A percentile compares a stretch with the other conserved stretches of the same genome.
Evolutionary conservation across 768 basidiomycete genomes (phyloP).

Genomic region (Neoboletus subvelutipes): DNA sequence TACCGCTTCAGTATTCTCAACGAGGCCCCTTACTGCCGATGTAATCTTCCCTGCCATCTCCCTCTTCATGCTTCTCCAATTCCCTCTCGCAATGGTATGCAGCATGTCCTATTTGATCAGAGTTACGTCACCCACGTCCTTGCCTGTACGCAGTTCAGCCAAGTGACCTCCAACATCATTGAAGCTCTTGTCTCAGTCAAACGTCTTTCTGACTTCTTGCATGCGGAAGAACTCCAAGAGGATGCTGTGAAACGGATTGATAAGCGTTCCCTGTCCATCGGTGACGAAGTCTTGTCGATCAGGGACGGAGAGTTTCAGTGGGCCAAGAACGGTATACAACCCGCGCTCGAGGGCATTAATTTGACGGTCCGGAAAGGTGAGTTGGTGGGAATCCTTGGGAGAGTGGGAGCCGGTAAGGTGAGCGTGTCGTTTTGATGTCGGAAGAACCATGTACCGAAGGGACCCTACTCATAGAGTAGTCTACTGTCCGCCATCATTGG

Average conservation of each 20-base stretch:
- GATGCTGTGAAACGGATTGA: slow-evolving; percentile 65
- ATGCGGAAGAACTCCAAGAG: slow-evolving; percentile 73
- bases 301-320: no score
- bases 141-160: slow-evolving; percentile 48
- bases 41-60: slow-evolving; percentile 94
- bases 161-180: slow-evolving; percentile 77
- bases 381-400: slow-evolving; percentile 77
- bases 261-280: slow-evolving; percentile 43
- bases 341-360: no score
- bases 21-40: slow-evolving; percentile 78
- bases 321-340: slow-evolving; percentile 54
- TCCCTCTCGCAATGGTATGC: slow-evolving; percentile 80
- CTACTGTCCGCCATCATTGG: slow-evolving; percentile 80
- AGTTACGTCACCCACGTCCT: background rate
- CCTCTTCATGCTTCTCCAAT: slow-evolving; percentile 82
- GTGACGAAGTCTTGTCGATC: no score
- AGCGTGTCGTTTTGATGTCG: background rate
- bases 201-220: slow-evolving; percentile 74
- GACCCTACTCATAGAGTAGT: slow-evolving; percentile 49
- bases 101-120: background rate
- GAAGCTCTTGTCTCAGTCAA: slow-evolving; percentile 83
- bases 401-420: no score
- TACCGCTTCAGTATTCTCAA: slow-evolving; percentile 59
- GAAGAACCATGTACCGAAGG: background rate
- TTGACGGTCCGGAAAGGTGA: slow-evolving; percentile 81